Conservation (phyloP, 2,329 filamentous ascomycete genomes). For the Fusarium secorum region DNA sequence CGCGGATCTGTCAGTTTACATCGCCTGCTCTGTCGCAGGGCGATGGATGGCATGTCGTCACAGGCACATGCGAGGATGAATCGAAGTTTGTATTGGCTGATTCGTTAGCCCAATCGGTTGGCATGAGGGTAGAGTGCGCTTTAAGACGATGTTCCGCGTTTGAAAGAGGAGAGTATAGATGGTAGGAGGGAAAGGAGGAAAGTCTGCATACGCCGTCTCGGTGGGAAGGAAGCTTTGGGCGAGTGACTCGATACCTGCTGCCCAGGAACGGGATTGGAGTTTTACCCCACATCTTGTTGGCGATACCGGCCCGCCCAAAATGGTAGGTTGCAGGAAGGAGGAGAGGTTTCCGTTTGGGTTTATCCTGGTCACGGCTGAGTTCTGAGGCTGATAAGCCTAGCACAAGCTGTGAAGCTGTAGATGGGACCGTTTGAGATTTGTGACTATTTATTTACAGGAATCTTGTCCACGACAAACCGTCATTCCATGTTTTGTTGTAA, state of each 20-base stretch:
- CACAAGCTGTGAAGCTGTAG: constrained; percentile 20
- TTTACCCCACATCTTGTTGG: constrained; percentile 41
- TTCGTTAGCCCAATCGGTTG: constrained; percentile 4
- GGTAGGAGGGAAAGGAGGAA: neutral
- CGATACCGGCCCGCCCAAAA: constrained; percentile 41
- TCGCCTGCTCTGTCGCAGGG: constrained; percentile 56
- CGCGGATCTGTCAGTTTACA: constrained; percentile 45
- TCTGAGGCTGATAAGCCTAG: neutral
- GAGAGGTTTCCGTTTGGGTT: neutral
- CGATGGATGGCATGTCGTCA: constrained; percentile 55
- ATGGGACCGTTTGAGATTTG: neutral
- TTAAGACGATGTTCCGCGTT: neutral
- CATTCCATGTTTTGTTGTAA: neutral
- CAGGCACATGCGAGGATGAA: constrained; percentile 46
- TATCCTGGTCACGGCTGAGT: constrained; percentile 3
- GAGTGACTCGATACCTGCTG: constrained; percentile 29
- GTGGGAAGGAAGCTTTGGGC: constrained; percentile 31
- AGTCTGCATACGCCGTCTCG: constrained; percentile 34
- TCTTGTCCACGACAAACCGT: neutral
- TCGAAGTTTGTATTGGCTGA: neutral
- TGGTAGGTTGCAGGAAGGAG: constrained; percentile 24
- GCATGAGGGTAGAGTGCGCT: neutral
- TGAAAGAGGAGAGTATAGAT: neutral
- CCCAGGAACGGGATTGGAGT: constrained; percentile 14
- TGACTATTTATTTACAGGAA: neutral